These are phyloP conservation scores for Boletus eberwhitei DNA, from an alignment of 768 basidiomycete genomes.

Conservation along the genomic window DNA sequence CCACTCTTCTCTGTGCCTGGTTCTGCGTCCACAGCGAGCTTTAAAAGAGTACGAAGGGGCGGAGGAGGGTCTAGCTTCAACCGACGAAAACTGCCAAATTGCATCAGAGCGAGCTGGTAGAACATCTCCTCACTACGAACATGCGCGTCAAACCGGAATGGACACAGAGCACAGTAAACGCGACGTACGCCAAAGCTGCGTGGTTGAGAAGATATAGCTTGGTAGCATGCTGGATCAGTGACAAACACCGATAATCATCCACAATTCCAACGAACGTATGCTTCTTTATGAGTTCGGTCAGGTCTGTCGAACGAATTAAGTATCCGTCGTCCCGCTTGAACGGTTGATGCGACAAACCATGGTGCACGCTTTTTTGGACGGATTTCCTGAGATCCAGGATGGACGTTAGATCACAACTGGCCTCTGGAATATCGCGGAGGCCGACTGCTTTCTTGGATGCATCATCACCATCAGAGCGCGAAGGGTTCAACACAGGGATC, in stretches of 20 bases:
- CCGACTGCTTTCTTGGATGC: slow-evolving; percentile 20
- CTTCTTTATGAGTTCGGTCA: slow-evolving; percentile 79
- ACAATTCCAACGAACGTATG: slow-evolving; percentile 94
- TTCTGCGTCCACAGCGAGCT: slow-evolving; percentile 74
- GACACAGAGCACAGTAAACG: not conserved
- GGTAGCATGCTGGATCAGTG: slow-evolving; percentile 83
- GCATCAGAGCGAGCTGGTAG: slow-evolving; percentile 88
- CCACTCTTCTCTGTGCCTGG: slow-evolving; percentile 48
- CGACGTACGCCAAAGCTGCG: slow-evolving; percentile 71
- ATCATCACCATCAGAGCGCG: slow-evolving; percentile 35
- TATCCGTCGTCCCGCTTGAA: not conserved
- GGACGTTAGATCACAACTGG: slow-evolving; percentile 73
- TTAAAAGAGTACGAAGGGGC: slow-evolving; percentile 61
- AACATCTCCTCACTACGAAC: slow-evolving; percentile 80
- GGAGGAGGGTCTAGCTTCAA: slow-evolving; percentile 85
- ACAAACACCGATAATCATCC: slow-evolving; percentile 67
- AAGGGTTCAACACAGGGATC: slow-evolving; percentile 69
- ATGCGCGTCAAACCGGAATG: not conserved
- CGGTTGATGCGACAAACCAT: slow-evolving; percentile 45
- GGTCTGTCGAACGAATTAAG: slow-evolving; percentile 42
- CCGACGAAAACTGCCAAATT: slow-evolving; percentile 80
- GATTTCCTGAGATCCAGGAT: slow-evolving; percentile 61
- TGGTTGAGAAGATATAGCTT: slow-evolving; percentile 91
- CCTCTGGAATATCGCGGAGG: slow-evolving; percentile 64
- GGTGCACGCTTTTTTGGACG: slow-evolving; percentile 60